These are phyloP conservation scores for Hymenoscyphus fraxineus DNA, from an alignment of 2,329 filamentous ascomycete genomes.

Conservation along the genomic window DNA sequence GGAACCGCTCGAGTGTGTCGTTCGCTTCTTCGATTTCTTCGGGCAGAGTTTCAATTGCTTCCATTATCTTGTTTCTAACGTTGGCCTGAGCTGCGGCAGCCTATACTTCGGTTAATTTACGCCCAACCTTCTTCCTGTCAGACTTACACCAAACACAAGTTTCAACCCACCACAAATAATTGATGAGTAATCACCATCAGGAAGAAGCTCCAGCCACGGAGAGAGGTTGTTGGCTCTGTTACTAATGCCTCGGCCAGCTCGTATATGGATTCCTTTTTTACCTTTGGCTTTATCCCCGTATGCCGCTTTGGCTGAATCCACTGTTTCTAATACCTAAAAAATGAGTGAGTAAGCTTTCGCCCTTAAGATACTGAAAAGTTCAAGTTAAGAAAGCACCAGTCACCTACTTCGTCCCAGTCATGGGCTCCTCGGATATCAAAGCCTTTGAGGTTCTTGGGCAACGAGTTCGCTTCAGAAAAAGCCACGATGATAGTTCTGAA, in stretches of 20 bases:
- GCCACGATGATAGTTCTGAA: background rate
- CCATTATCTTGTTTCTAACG: background rate
- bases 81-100: background rate
- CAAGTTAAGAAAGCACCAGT: too few species aligned
- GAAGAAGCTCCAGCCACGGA: background rate
- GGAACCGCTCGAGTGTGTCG: background rate
- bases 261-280: background rate
- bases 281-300: background rate
- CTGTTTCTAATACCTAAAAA: too few species aligned
- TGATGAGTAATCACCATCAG: background rate
- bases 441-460: background rate
- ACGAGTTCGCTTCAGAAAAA: background rate
- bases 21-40: background rate
- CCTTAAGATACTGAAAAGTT: too few species aligned
- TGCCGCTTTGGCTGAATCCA: background rate
- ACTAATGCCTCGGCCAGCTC: background rate
- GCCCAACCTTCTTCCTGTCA: background rate
- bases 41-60: background rate
- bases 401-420: background rate
- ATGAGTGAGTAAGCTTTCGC: too few species aligned
- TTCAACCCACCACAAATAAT: background rate
- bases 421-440: background rate
- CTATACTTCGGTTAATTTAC: background rate
- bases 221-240: background rate
- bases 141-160: background rate